Conservation (phyloP, 2,329 filamentous ascomycete genomes). For the Huntiella moniliformis region DNA sequence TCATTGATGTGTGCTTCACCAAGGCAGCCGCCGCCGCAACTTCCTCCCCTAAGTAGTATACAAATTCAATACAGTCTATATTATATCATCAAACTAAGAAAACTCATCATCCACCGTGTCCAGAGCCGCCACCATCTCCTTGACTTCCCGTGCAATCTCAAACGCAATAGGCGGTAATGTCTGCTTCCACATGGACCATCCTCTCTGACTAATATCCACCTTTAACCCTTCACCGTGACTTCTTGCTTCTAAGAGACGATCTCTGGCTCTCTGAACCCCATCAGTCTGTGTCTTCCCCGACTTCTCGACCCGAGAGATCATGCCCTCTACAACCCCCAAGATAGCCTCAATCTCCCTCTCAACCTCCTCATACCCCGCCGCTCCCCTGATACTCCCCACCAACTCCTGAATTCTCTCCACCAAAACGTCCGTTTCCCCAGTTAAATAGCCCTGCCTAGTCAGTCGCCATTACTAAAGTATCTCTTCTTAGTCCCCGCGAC, state of each 20-base stretch:
- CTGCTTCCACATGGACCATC: slow-evolving; percentile 47
- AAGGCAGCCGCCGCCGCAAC: slow-evolving; percentile 18
- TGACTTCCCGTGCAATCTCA: slow-evolving; percentile 64
- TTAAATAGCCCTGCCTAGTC: slow-evolving; percentile 46
- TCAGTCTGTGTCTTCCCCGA: too few relatives aligned
- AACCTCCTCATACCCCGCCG: slow-evolving; percentile 44
- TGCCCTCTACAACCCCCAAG: slow-evolving; percentile 28
- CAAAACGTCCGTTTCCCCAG: slow-evolving; percentile 63
- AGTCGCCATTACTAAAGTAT: background rate
- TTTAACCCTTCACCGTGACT: slow-evolving; percentile 30
- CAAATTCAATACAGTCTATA: too few relatives aligned
- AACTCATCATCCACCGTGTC: slow-evolving; percentile 24
- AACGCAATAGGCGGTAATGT: slow-evolving; percentile 71
- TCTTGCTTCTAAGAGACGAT: slow-evolving; percentile 31
- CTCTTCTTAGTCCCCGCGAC: background rate
- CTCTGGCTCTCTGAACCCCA: too few relatives aligned
- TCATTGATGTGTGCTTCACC: slow-evolving; percentile 33
- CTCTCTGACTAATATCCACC: slow-evolving; percentile 23
- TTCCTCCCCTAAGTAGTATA: too few relatives aligned
- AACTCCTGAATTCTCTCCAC: slow-evolving; percentile 70
- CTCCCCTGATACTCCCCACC: slow-evolving; percentile 50
- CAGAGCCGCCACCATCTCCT: slow-evolving; percentile 38
- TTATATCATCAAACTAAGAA: slow-evolving; percentile 17
- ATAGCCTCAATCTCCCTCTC: slow-evolving; percentile 54
- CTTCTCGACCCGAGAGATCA: too few relatives aligned